A percentile compares a stretch with the other conserved stretches of the same genome.
Evolutionary conservation across 2,329 filamentous ascomycete genomes (phyloP).

Genomic region (Phialocephala subalpina): DNA sequence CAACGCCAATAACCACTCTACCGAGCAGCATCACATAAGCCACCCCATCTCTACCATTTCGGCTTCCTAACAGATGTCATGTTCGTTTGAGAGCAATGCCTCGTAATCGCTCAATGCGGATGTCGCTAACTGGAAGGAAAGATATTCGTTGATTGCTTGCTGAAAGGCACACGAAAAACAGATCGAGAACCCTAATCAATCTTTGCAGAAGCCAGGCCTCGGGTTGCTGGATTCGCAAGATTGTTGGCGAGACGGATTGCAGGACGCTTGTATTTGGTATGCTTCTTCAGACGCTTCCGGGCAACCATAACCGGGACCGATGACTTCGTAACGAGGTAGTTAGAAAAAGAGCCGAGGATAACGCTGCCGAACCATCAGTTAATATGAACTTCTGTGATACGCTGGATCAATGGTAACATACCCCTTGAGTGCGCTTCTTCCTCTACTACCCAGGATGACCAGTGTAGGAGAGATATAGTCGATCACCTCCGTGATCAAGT

Average conservation of each 20-base stretch:
- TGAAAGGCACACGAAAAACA: background rate
- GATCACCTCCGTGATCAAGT: constrained; percentile 96
- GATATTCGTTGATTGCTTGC: background rate
- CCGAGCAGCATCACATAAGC: background rate
- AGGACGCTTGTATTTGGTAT: constrained; percentile 79
- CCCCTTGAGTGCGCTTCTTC: constrained; percentile 92
- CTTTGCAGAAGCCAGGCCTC: constrained; percentile 29
- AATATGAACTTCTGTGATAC: constrained; percentile 11
- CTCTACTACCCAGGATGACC: constrained; percentile 91
- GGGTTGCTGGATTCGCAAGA: constrained; percentile 65
- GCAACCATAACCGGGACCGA: constrained; percentile 98
- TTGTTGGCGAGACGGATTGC: constrained; percentile 83
- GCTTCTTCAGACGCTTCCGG: constrained; percentile 86
- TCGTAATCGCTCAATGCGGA: background rate
- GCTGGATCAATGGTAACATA: constrained; percentile 54
- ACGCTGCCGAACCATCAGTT: constrained; percentile 63
- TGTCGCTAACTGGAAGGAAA: background rate
- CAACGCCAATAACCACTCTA: constrained; percentile 1
- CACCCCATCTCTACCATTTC: background rate
- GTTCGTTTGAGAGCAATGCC: background rate
- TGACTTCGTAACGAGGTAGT: constrained; percentile 96
- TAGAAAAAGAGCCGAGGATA: constrained; percentile 93
- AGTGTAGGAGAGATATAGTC: constrained; percentile 90
- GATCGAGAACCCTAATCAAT: constrained; percentile 21
- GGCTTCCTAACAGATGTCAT: background rate